Evolutionary conservation across 164 flowering plant species (phyloP).

Genomic region (Stephania cephalantha): DNA sequence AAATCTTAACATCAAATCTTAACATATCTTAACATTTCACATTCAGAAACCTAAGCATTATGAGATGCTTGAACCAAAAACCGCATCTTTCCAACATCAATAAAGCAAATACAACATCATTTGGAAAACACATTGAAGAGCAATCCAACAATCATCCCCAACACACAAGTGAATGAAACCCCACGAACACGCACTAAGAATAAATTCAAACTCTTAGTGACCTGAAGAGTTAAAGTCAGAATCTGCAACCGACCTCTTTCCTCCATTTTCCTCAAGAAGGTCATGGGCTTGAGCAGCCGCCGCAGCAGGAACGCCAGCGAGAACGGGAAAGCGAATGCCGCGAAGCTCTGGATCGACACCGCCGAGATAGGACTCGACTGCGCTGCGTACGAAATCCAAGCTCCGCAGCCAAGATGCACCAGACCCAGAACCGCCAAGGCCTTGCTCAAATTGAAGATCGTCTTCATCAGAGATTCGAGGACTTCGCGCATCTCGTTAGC

Average conservation of each 20-base stretch:
- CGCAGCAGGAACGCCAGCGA: slow-evolving; percentile 67
- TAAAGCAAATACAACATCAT: slow-evolving; percentile 10
- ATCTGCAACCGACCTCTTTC: slow-evolving; percentile 83
- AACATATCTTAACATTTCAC: too few relatives aligned
- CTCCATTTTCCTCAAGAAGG: slow-evolving; percentile 88
- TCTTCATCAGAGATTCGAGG: slow-evolving; percentile 50
- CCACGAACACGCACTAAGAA: slow-evolving; percentile 52
- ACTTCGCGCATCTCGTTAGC: slow-evolving; percentile 44
- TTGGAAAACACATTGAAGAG: slow-evolving; percentile 28
- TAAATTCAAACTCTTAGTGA: slow-evolving; percentile 57
- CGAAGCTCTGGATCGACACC: slow-evolving; percentile 46
- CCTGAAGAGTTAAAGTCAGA: slow-evolving; percentile 66
- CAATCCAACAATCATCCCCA: slow-evolving; percentile 45
- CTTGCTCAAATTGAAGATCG: slow-evolving; percentile 55
- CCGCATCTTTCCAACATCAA: too few relatives aligned
- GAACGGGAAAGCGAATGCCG: slow-evolving; percentile 74
- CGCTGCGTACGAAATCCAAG: slow-evolving; percentile 57
- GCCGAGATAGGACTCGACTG: slow-evolving; percentile 36
- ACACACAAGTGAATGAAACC: slow-evolving; percentile 41
- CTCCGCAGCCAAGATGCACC: slow-evolving; percentile 66
- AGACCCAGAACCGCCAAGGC: slow-evolving; percentile 59
- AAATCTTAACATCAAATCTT: too few relatives aligned
- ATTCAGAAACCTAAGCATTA: too few relatives aligned
- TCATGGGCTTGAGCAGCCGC: slow-evolving; percentile 59
- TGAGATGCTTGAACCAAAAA: too few relatives aligned